Conservation (phyloP, 2,329 filamentous ascomycete species). For the Hypomyces rosellus region DNA sequence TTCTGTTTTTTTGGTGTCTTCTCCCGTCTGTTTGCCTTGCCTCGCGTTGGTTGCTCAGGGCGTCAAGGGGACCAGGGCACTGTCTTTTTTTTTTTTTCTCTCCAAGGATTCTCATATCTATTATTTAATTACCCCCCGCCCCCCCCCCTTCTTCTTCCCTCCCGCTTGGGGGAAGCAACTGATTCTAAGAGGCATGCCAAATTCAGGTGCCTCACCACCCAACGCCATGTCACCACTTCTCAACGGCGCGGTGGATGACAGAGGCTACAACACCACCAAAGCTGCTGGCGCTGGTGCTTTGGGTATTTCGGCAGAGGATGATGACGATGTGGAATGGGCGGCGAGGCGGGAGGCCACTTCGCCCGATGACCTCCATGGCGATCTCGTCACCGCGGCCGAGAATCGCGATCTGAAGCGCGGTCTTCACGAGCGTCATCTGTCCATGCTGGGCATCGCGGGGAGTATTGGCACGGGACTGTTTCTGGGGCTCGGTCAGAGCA, state of each 20-base stretch:
- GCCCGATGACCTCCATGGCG: slow-evolving; percentile 25
- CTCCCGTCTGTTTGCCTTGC: too few species aligned
- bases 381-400: slow-evolving; percentile 44
- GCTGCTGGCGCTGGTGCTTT: neutral
- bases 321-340: neutral
- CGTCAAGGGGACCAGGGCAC: too few species aligned
- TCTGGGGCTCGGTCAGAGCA: slow-evolving; percentile 49
- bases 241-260: neutral
- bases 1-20: too few species aligned
- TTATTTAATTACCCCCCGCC: too few species aligned
- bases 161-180: too few species aligned
- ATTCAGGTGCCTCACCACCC: neutral
- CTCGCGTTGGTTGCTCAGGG: too few species aligned
- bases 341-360: neutral
- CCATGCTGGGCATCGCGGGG: slow-evolving; percentile 57
- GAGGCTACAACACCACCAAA: neutral
- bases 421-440: slow-evolving; percentile 39
- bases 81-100: too few species aligned
- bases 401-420: slow-evolving; percentile 41
- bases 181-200: neutral
- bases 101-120: too few species aligned
- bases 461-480: slow-evolving; percentile 57
- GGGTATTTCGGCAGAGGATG: neutral
- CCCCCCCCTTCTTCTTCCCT: too few species aligned
- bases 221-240: neutral